These are phyloP conservation scores for Fusarium robinianum DNA, from an alignment of 2,329 filamentous ascomycete species.

Conservation along the genomic window DNA sequence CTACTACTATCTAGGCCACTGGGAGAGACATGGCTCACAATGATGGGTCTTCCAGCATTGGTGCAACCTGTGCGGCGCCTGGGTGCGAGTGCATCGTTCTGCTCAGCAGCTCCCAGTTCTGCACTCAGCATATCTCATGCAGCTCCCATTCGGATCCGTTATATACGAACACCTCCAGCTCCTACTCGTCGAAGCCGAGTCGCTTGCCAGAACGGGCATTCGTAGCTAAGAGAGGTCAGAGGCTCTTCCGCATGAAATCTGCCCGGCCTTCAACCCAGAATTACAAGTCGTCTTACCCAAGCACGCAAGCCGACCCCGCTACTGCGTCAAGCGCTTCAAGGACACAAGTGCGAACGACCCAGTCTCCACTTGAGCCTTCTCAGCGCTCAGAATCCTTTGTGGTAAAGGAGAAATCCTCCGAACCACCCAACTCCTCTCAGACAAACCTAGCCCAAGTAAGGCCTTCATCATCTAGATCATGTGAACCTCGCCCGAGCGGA, in stretches of 20 bases:
- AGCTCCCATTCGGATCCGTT: neutral
- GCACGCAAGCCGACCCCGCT: neutral
- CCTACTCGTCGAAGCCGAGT: constrained; percentile 2
- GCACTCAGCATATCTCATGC: constrained; percentile 17
- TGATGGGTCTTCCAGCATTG: constrained; percentile 15
- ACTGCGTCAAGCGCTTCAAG: neutral
- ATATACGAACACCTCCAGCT: neutral
- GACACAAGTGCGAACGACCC: too few species aligned
- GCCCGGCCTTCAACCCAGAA: constrained; percentile 8
- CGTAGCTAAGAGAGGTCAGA: constrained; percentile 24
- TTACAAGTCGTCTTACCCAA: constrained; percentile 4
- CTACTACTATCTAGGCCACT: too few species aligned
- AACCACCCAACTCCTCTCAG: too few species aligned
- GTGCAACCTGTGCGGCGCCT: constrained; percentile 22
- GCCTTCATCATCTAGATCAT: too few species aligned
- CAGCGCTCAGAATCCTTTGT: too few species aligned
- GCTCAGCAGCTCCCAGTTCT: constrained; percentile 20
- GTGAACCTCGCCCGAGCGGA: too few species aligned
- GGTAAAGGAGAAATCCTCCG: too few species aligned
- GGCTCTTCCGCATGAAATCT: constrained; percentile 10
- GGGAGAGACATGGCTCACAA: constrained; percentile 23
- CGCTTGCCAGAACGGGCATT: constrained; percentile 9
- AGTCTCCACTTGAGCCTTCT: neutral
- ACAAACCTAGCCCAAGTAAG: too few species aligned
- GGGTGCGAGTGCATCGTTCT: constrained; percentile 18